These are phyloP conservation scores for Pleurostoma richardsiae DNA, from an alignment of 2,329 filamentous ascomycete genomes.

Conservation along the genomic window DNA sequence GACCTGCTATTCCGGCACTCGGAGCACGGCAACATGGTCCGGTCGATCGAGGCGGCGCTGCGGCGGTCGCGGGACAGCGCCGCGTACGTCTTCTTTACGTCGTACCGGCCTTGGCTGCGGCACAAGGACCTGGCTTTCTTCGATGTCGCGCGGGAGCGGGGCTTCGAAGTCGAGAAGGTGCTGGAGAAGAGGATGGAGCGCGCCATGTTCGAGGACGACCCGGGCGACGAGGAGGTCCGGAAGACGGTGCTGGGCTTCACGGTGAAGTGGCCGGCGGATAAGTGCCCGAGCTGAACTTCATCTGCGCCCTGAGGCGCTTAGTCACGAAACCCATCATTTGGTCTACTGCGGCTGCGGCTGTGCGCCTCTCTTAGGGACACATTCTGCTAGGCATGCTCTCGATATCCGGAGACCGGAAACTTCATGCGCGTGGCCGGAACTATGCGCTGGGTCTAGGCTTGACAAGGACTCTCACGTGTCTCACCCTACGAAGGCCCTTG, in stretches of 20 bases:
- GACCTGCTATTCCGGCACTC: conserved; percentile 89
- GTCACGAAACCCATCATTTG: no score
- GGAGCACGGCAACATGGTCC: conserved; percentile 74
- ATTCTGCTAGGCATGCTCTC: no score
- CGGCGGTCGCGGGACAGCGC: conserved; percentile 47
- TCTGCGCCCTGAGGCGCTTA: no score
- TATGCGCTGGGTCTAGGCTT: no score
- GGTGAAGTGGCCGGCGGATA: conserved; percentile 56
- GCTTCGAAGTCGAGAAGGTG: conserved; percentile 74
- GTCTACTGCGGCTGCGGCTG: no score
- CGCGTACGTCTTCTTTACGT: conserved; percentile 89
- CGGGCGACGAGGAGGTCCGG: conserved; percentile 74
- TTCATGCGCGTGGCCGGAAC: no score
- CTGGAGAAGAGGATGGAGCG: conserved; percentile 78
- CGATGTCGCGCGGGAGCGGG: conserved; percentile 63
- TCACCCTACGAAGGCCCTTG: no score
- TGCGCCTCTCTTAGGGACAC: no score
- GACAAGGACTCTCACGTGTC: no score
- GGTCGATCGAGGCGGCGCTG: conserved; percentile 65
- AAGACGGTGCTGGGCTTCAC: conserved; percentile 80
- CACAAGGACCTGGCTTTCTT: conserved; percentile 86
- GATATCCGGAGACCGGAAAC: no score
- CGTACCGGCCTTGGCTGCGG: conserved; percentile 85
- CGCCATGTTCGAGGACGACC: conserved; percentile 85
- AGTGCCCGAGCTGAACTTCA: not conserved